phyloP scores from a whole-genome alignment of 495 filamentous ascomycete species.

The Aspergillus homomorphus region DNA sequence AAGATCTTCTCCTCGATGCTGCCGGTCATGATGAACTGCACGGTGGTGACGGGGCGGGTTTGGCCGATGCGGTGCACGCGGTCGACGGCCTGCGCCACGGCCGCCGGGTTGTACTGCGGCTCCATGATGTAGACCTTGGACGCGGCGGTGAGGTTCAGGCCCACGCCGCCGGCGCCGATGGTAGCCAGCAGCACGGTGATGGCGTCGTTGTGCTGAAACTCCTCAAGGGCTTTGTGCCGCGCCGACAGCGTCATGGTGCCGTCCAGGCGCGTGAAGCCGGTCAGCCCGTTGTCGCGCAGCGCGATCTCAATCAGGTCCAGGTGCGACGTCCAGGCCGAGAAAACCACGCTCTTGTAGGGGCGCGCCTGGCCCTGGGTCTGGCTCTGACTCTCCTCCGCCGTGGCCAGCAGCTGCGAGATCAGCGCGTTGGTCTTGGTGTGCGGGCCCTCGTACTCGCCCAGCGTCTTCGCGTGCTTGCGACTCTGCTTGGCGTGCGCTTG shows the following conservation, averaged over 20 bases:
- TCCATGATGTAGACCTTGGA: slow-evolving; percentile 95
- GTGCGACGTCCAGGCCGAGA: slow-evolving; percentile 91
- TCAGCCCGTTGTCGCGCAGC: slow-evolving; percentile 62
- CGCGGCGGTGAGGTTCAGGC: slow-evolving; percentile 83
- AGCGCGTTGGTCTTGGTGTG: slow-evolving; percentile 88
- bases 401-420: slow-evolving; percentile 59
- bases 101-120: slow-evolving; percentile 93
- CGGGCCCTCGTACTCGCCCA: slow-evolving; percentile 74
- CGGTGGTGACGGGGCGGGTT: slow-evolving; percentile 74
- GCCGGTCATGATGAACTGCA: slow-evolving; percentile 79
- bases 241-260: slow-evolving; percentile 75
- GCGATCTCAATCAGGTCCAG: slow-evolving; percentile 91
- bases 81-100: slow-evolving; percentile 91
- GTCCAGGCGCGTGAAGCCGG: slow-evolving; percentile 72
- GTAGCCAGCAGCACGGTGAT: slow-evolving; percentile 84
- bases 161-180: slow-evolving; percentile 87
- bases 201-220: slow-evolving; percentile 68
- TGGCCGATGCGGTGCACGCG: slow-evolving; percentile 93
- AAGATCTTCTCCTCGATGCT: slow-evolving; percentile 96
- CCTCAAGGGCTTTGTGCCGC: slow-evolving; percentile 67
- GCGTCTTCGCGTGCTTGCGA: slow-evolving; percentile 54
- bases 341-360: slow-evolving; percentile 86
- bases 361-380: slow-evolving; percentile 53
- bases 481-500: slow-evolving; percentile 44
- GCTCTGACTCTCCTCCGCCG: slow-evolving; percentile 61